Percentiles rank a stretch among this genome's conserved stretches.
Evolutionary conservation across 352 stramenopile genomes (phyloP).

Genomic region (Pythium sp.): DNA sequence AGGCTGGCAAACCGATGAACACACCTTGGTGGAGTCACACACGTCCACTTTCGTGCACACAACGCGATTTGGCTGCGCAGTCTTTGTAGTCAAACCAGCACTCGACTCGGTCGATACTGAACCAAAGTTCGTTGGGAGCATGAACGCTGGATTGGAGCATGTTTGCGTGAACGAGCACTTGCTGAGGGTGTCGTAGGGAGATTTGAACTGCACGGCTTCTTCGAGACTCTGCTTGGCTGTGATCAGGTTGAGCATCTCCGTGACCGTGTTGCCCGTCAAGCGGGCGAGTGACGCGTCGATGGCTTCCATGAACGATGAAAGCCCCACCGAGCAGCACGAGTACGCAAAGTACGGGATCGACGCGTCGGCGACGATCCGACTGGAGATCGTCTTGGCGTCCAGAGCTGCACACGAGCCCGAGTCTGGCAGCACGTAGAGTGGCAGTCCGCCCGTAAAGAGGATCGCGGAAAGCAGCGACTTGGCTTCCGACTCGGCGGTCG

Average conservation of each 20-base stretch:
- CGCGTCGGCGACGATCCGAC: constrained; percentile 28
- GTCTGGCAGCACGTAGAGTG: constrained; percentile 47
- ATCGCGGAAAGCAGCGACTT: constrained; percentile 42
- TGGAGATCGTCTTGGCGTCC: constrained; percentile 35
- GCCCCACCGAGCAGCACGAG: constrained; percentile 42
- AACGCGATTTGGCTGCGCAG: constrained; percentile 37
- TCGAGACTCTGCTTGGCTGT: constrained; percentile 28
- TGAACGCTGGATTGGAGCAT: constrained; percentile 39
- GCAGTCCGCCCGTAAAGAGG: constrained; percentile 40
- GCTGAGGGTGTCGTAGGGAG: constrained; percentile 37
- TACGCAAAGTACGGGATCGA: constrained; percentile 40
- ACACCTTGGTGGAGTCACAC: constrained; percentile 64
- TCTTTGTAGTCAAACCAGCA: constrained; percentile 23
- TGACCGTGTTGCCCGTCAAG: constrained; percentile 43
- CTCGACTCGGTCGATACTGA: constrained; percentile 20
- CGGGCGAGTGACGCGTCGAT: constrained; percentile 42
- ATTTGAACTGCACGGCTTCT: constrained; percentile 29
- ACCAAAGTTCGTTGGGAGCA: constrained; percentile 25
- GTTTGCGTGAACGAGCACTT: constrained; percentile 41
- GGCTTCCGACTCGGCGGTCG: constrained; percentile 25
- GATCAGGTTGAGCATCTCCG: constrained; percentile 56
- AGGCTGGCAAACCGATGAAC: constrained; percentile 55
- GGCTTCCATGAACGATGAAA: constrained; percentile 44
- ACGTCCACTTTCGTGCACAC: constrained; percentile 49
- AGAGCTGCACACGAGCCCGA: constrained; percentile 37